Base-by-base conservation (phyloP, 371 early-diverging fungal species). In the Zopfochytrium polystomum region DNA sequence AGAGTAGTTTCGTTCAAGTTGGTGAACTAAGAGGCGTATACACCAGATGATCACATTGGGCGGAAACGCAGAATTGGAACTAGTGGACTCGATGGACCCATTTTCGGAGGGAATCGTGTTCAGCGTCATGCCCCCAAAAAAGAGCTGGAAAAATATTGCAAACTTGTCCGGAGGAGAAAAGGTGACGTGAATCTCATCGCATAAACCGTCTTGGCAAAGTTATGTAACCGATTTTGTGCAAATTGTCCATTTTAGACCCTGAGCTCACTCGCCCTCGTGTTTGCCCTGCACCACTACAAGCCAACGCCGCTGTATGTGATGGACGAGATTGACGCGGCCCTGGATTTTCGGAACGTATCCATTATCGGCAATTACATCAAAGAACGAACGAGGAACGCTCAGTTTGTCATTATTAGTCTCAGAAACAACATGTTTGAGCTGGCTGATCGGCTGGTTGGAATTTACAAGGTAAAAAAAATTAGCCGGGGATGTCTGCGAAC, bases 311-410 rank as follows among this genome's bases (percentile, higher is more conserved):
- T 99, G 23, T 99, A 99, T 77, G 94, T 99, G 22, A 99, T 99
- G 99, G 99, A 99, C 79, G 99, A 99, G 77, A 99, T 99, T 66
- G 99, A 99, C 75, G 99, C 99, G 0, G 99, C 99, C 1, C 80
- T 99, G 43, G 99, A 99, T 74, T 99, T 97, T 79, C 88, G 98
- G 61, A 99, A 99, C 75, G 99, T 99, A 7, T 93, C 96, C 30
- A 95, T 99, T 72, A 92, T 99, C 1, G 99, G 99, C 20, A 93
- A 98, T 74, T 99, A 98, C 73, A 95, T 99, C 79, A 94, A 94
- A 62, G 94, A 98, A 63, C 87, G 97, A 58, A 93, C 99, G n/a
- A 87, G 87, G 70, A 86, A 95, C 75, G 97, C 98, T 1, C 99
- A 99, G 80, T 99, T 99, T 78, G 86, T 99, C 25, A 96, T 99